Conservation (phyloP, 768 basidiomycete species). For the Dioszegia crocea region DNA sequence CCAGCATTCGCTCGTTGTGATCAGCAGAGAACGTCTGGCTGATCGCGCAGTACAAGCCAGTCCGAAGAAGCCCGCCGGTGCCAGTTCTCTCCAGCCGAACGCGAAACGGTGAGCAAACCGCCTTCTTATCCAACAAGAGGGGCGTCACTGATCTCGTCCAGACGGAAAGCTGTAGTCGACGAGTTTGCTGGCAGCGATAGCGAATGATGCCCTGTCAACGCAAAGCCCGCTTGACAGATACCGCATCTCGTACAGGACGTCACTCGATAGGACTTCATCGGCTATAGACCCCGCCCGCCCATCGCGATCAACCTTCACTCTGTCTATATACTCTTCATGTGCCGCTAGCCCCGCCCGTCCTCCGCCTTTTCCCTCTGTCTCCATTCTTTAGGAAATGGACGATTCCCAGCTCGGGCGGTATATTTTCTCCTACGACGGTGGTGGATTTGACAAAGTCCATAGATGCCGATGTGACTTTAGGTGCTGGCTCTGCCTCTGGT, state of each 20-base stretch:
- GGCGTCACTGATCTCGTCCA: neutral
- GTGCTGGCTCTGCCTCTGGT: slow-evolving; percentile 4
- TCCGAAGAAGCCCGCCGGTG: slow-evolving; percentile 22
- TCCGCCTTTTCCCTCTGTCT: slow-evolving; percentile 12
- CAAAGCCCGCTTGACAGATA: too few species aligned
- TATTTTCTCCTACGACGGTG: slow-evolving; percentile 30
- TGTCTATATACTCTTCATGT: neutral
- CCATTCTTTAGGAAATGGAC: slow-evolving; percentile 30
- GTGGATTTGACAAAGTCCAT: slow-evolving; percentile 42
- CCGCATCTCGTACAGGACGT: too few species aligned
- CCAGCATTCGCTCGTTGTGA: neutral
- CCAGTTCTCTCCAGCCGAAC: slow-evolving; percentile 23
- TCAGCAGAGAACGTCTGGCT: neutral
- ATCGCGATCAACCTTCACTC: too few species aligned
- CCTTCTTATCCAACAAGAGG: neutral
- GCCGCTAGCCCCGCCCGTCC: slow-evolving; percentile 21
- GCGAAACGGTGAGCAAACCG: slow-evolving; percentile 19
- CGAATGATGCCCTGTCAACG: slow-evolving; percentile 1
- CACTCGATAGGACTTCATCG: too few species aligned
- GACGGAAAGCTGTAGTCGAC: slow-evolving; percentile 38
- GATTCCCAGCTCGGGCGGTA: slow-evolving; percentile 41
- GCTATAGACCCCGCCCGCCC: too few species aligned
- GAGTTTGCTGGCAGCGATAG: slow-evolving; percentile 38
- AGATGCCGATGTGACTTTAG: slow-evolving; percentile 24
- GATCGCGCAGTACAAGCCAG: slow-evolving; percentile 6